Base-by-base conservation (phyloP, 306 rosid genomes). In the Corylus americana region DNA sequence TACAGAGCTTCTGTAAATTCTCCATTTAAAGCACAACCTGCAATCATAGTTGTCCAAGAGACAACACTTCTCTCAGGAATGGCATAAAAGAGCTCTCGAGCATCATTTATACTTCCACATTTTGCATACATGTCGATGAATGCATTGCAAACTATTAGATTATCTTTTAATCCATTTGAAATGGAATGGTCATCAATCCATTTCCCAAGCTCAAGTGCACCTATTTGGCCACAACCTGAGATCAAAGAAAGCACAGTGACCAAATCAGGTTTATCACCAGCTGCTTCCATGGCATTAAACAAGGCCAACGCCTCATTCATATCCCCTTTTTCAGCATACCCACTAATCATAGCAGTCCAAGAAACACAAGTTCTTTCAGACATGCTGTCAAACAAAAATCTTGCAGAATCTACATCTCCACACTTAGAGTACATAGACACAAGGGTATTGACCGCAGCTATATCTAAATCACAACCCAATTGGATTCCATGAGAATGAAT, bases 101-200 rank as follows among this genome's bases (percentile, higher is more conserved):
- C 94, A 71, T 73, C 67, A 11, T 66, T 68, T 57, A 88, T 70
- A 72, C 86, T 77, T 70, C 97, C 97, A 83, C 92, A 92, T 80
- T 92, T 92, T 25, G 86, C 94, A 70, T 92, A 87, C 94, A 92
- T 90, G 81, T 90, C 97, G 25, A 92, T 90, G 31, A 92, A 84
- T 22, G 97, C 91, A 55, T 92, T 92, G 83, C 85, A 85, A 48
- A 92, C 85, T n/a, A 92, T 79, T 31, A 80, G 76, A 77, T 81
- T 79, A 64, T 83, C 79, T 78, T 88, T 80, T 64, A 90, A 79
- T 16, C 91, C 92, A 37, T 79, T 75, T 57, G 84, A 72, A 50
- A 77, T 45, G 13, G 92, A 83, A 67, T 85, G 87, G 74, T 61
- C 55, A 48, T 90, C 81, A 35, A 87, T 77, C 91, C 92, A 88